These are phyloP conservation scores for Keithomyces neogunnii DNA, from an alignment of 2,329 filamentous ascomycete species.

Conservation along the genomic window DNA sequence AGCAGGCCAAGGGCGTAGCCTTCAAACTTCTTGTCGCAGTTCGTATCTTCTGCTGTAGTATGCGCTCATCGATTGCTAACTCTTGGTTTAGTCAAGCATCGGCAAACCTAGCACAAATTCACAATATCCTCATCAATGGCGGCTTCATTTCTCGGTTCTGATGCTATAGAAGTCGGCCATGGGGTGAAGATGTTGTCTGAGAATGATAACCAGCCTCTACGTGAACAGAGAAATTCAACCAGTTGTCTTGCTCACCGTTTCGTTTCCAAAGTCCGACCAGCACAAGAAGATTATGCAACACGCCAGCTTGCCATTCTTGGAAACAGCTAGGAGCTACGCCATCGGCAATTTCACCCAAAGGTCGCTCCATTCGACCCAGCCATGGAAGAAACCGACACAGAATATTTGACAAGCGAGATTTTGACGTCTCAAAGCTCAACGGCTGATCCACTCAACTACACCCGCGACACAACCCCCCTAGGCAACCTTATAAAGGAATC, in stretches of 20 bases:
- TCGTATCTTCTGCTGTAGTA: not conserved
- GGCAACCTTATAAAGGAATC: not conserved
- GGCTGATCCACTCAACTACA: not conserved
- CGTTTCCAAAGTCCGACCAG: constrained; percentile 18
- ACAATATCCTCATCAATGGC: not conserved
- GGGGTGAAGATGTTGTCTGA: not conserved
- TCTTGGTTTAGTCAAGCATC: not conserved
- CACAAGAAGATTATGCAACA: constrained; percentile 10
- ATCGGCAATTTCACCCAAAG: constrained; percentile 10
- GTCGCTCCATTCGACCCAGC: constrained; percentile 9
- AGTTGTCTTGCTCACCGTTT: constrained; percentile 13
- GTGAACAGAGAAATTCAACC: constrained; percentile 2
- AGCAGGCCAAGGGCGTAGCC: not conserved
- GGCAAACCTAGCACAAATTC: not conserved
- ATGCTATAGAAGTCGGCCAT: not conserved
- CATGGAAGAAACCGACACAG: not conserved
- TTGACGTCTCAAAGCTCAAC: constrained; percentile 9
- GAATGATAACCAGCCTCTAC: not conserved
- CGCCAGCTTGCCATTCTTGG: constrained; percentile 4
- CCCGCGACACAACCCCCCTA: not conserved
- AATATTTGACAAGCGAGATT: not conserved
- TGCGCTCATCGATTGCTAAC: not conserved
- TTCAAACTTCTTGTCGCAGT: not conserved
- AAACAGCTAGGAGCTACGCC: constrained; percentile 2
- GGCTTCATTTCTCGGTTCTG: too few species aligned